Conservation (phyloP, 345 rosid genomes). For the Gossypium turneri region DNA sequence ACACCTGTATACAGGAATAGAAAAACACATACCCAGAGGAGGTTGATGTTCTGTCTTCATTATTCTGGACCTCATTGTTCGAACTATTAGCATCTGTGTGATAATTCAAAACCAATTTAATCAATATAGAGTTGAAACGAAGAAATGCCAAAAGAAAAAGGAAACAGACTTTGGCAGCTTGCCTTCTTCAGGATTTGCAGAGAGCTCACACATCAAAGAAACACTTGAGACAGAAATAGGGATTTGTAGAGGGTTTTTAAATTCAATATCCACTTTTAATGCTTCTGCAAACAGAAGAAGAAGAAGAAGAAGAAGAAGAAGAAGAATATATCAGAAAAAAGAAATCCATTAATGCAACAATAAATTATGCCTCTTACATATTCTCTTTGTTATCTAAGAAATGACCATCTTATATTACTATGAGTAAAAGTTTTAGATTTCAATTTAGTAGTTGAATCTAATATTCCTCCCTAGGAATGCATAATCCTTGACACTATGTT, state of each 20-base stretch:
- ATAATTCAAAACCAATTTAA: slow-evolving; percentile 13
- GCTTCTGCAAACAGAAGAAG: slow-evolving; percentile 53
- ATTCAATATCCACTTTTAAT: slow-evolving; percentile 65
- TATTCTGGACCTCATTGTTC: slow-evolving; percentile 35
- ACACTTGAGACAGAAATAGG: slow-evolving; percentile 64
- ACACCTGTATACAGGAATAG: not conserved
- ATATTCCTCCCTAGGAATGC: not conserved
- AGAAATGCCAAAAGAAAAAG: slow-evolving; percentile 18
- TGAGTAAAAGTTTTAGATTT: not conserved
- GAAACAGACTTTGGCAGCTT: slow-evolving; percentile 27
- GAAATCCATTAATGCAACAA: slow-evolving; percentile 1
- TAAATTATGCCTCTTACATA: not conserved
- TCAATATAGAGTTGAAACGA: not conserved
- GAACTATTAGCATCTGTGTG: slow-evolving; percentile 47
- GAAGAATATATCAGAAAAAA: not conserved
- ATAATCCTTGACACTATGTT: not conserved
- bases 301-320: slow-evolving; percentile 14
- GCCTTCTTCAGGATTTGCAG: slow-evolving; percentile 66
- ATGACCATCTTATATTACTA: not conserved
- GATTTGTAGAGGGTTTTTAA: slow-evolving; percentile 77
- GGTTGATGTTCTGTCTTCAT: slow-evolving; percentile 35
- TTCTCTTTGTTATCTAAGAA: not conserved
- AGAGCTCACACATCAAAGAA: slow-evolving; percentile 76
- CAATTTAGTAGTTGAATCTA: not conserved
- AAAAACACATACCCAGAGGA: slow-evolving; percentile 34